phyloP scores from a whole-genome alignment of 306 rosid species.

The Alnus glutinosa region DNA sequence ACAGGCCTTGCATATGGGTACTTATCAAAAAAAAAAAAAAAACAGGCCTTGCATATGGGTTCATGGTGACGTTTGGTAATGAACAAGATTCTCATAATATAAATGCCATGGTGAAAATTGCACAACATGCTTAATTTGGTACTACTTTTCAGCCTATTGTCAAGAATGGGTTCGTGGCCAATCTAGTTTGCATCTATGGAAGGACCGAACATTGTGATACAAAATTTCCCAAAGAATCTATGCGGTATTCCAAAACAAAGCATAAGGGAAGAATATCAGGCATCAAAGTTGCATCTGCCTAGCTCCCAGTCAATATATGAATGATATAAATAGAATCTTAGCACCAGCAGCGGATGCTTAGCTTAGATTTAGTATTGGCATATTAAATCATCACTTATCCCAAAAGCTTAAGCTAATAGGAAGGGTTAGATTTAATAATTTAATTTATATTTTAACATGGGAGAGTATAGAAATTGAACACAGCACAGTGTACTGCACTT shows the following conservation, averaged over 20 bases:
- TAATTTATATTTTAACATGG: no score
- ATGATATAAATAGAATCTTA: not conserved
- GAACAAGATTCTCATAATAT: not conserved
- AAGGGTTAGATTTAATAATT: no score
- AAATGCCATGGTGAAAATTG: not conserved
- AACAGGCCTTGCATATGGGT: not conserved
- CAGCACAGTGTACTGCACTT: not conserved
- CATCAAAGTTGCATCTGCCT: not conserved
- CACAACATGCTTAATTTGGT: not conserved
- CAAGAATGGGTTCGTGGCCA: not conserved
- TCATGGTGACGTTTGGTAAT: not conserved
- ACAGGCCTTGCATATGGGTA: not conserved
- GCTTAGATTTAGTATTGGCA: not conserved
- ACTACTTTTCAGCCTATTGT: not conserved
- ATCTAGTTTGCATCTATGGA: not conserved
- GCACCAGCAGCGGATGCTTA: not conserved
- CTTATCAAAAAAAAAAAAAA: no score
- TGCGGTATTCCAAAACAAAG: no score
- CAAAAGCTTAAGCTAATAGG: no score
- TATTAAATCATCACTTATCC: no score
- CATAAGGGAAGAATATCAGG: not conserved
- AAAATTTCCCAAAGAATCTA: not conserved
- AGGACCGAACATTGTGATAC: not conserved
- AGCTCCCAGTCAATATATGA: not conserved
- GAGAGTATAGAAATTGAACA: not conserved